Percentiles rank a stretch among this genome's conserved stretches.
phyloP scores from a whole-genome alignment of 2,329 filamentous ascomycete genomes.

The Rachicladosporium sp. region DNA sequence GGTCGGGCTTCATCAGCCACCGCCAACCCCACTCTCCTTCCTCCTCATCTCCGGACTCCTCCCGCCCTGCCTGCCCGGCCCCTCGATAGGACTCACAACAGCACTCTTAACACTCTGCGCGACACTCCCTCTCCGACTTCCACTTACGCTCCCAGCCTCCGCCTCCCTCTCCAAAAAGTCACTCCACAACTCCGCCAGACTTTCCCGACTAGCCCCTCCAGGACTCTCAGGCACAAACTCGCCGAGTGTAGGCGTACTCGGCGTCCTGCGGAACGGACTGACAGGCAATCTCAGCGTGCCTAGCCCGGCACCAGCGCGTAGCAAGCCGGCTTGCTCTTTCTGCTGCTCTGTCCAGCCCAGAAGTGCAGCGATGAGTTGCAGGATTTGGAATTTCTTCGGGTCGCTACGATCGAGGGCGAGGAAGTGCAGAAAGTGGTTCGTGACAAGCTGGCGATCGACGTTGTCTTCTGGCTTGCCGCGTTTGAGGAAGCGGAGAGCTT shows the following conservation, averaged over 20 bases:
- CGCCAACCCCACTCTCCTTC: slow-evolving; percentile 15
- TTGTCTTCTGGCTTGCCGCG: slow-evolving; percentile 95
- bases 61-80: slow-evolving; percentile 6
- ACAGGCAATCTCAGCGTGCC: slow-evolving; percentile 41
- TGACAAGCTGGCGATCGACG: slow-evolving; percentile 95
- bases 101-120: slow-evolving; percentile 16
- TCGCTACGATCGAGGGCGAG: slow-evolving; percentile 84
- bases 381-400: slow-evolving; percentile 92
- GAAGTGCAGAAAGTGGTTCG: slow-evolving; percentile 93
- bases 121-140: slow-evolving; percentile 19
- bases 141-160: slow-evolving; percentile 27
- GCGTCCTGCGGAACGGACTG: slow-evolving; percentile 70
- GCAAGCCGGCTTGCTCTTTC: slow-evolving; percentile 86
- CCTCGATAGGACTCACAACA: slow-evolving; percentile 12
- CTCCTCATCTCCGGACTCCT: slow-evolving; percentile 17
- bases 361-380: slow-evolving; percentile 86
- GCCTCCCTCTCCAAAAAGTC: slow-evolving; percentile 72
- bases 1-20: not conserved
- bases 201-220: slow-evolving; percentile 54
- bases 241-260: slow-evolving; percentile 71
- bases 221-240: slow-evolving; percentile 61
- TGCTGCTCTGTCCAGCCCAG: slow-evolving; percentile 84
- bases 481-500: slow-evolving; percentile 86
- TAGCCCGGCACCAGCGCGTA: slow-evolving; percentile 58
- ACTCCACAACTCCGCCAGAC: slow-evolving; percentile 85